Conservation (phyloP, 2,329 filamentous ascomycete species). For the Paraconiothyrium brasiliense region DNA sequence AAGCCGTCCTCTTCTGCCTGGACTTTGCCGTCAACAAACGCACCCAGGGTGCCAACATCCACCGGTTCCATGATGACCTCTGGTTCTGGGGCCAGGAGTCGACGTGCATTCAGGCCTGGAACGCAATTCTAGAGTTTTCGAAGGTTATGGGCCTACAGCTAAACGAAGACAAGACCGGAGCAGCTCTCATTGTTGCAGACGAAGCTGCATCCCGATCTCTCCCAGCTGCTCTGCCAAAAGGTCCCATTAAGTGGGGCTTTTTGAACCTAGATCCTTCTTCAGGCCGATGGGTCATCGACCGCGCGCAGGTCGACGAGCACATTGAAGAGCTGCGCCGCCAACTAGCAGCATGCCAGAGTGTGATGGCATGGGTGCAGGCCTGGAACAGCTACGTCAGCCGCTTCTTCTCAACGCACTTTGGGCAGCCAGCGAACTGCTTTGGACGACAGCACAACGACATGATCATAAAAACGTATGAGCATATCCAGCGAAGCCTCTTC, state of each 20-base stretch:
- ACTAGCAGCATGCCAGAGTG: conserved; percentile 63
- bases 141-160: conserved; percentile 65
- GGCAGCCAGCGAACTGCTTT: conserved; percentile 64
- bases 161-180: conserved; percentile 67
- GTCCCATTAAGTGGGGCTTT: conserved; percentile 68
- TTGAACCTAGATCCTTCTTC: conserved; percentile 63
- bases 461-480: conserved; percentile 61
- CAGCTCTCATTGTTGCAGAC: conserved; percentile 52
- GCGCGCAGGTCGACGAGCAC: conserved; percentile 66
- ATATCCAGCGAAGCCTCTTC: conserved; percentile 64
- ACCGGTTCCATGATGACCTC: conserved; percentile 71
- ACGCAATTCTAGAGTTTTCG: conserved; percentile 64
- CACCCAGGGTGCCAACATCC: conserved; percentile 64
- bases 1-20: conserved; percentile 70
- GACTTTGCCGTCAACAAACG: conserved; percentile 70
- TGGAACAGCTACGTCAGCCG: conserved; percentile 67
- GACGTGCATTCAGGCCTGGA: conserved; percentile 67
- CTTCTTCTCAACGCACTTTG: conserved; percentile 68
- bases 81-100: conserved; percentile 72
- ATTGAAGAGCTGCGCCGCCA: conserved; percentile 68
- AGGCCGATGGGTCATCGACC: conserved; percentile 68
- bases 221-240: conserved; percentile 57
- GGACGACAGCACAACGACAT: conserved; percentile 65
- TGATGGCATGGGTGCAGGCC: conserved; percentile 68
- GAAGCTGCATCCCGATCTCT: conserved; percentile 28